phyloP scores from a whole-genome alignment of 1,284 basidiomycete species.

The Leccinum proliferum region DNA sequence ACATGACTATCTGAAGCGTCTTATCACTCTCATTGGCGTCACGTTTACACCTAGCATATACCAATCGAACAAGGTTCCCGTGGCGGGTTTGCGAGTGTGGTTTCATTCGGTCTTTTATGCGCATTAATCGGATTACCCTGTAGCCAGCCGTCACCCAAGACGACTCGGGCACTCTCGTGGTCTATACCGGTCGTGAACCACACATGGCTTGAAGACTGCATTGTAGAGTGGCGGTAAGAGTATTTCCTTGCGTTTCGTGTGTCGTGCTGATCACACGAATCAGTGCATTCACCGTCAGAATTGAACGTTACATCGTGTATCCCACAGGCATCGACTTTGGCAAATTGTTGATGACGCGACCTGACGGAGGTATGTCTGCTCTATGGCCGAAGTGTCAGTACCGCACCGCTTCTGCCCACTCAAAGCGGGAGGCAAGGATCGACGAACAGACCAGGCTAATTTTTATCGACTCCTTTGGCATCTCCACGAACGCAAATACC shows the following conservation, averaged over 20 bases:
- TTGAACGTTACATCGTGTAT: slow-evolving; percentile 63
- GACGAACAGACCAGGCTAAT: too few species aligned
- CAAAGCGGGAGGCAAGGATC: too few species aligned
- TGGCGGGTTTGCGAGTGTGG: slow-evolving; percentile 72
- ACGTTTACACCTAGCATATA: slow-evolving; percentile 79
- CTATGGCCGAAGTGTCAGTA: neutral
- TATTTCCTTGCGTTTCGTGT: neutral
- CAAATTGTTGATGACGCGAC: slow-evolving; percentile 42
- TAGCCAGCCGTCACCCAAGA: slow-evolving; percentile 29
- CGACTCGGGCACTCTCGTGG: slow-evolving; percentile 71
- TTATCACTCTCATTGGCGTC: slow-evolving; percentile 75
- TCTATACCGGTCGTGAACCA: slow-evolving; percentile 85
- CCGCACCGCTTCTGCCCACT: too few species aligned
- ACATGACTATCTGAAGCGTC: slow-evolving; percentile 66
- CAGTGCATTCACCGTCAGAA: slow-evolving; percentile 48
- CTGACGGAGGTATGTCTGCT: slow-evolving; percentile 39
- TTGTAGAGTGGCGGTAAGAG: slow-evolving; percentile 60
- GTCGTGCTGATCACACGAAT: neutral
- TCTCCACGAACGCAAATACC: too few species aligned
- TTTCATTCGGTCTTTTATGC: neutral
- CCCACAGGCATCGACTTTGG: slow-evolving; percentile 66
- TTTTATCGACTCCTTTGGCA: too few species aligned
- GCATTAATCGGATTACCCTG: neutral
- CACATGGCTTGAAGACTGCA: slow-evolving; percentile 86
- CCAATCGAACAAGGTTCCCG: slow-evolving; percentile 67